Base-by-base conservation (phyloP, 2,329 filamentous ascomycete species). In the Colletotrichum costaricense region DNA sequence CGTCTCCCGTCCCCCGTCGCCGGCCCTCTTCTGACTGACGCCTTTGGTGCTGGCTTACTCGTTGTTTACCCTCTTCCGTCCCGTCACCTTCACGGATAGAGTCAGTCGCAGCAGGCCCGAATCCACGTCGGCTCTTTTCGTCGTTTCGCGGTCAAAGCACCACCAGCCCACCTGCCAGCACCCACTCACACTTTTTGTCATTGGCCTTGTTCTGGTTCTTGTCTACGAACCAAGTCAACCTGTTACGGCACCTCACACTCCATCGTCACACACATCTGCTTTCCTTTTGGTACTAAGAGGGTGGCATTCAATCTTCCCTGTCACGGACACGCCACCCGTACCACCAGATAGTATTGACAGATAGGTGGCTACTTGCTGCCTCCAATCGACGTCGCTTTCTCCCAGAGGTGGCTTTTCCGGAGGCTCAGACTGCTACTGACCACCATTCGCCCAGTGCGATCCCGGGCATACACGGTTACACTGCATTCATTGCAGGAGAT, bases 91-190 rank as follows among this genome's bases (percentile, higher is more conserved):
- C 19, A 49, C 19, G 7, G 19, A 22, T 49, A 49, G 42, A 49
- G 19, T 49, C 42, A 49, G 42, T 49, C 42, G 19, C 42, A 49
- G 42, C 42, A 42, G 35, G 26, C 24, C 42, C 56, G 24, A 9
- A 46, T 62, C 55, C 46, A 33, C 35, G n/a, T 35, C 22, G 30
- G 52, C 49, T 42, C 38, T 28, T 55, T 67, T 30, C 30, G 54
- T 71, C 60, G 67, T 57, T 60, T 71, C 42, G 70, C 28, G 67
- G 60, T 59, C 71, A 56, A 71, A 73, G 71, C 71, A 73, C 71
- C 71, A 14, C 16, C 46, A 67, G 46, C 30, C 65, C 46, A 63
- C 65, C n/a, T 28, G 24, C 30, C 38, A 22, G 42, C 42, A 49
- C 19, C 42, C 42, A 49, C 42, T n/a, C 67, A 49, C 26, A 22